Percentiles rank a stretch among this genome's conserved stretches.
Evolutionary conservation across 106 monocot genomes (phyloP).

Genomic region (Posidonia australis): DNA sequence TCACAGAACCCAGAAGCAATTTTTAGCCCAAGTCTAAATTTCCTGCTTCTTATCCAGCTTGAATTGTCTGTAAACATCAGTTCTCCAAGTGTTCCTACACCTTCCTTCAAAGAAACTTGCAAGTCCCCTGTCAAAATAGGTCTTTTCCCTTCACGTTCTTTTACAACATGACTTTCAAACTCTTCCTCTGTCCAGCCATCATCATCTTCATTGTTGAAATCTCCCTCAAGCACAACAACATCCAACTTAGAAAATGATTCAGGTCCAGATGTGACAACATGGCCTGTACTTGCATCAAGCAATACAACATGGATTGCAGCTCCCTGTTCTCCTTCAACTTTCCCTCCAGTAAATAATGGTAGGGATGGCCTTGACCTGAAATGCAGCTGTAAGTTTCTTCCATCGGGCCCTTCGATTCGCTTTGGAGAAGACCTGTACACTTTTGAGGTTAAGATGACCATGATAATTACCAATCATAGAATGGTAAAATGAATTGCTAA

Average conservation of each 20-base stretch:
- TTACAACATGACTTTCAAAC: constrained; percentile 22
- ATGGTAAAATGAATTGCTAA: too few relatives aligned
- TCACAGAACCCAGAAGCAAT: constrained; percentile 16
- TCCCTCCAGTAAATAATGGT: constrained; percentile 24
- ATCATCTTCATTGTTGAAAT: constrained; percentile 32
- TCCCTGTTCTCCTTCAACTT: constrained; percentile 29
- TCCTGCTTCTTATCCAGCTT: constrained; percentile 22
- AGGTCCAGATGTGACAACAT: constrained; percentile 20
- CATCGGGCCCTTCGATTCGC: constrained; percentile 24
- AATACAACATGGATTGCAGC: constrained; percentile 27
- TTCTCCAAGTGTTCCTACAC: constrained; percentile 27
- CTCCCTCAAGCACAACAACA: constrained; percentile 25
- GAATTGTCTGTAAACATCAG: constrained; percentile 28
- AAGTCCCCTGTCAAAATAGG: constrained; percentile 25
- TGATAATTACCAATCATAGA: too few relatives aligned
- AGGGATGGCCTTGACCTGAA: constrained; percentile 17
- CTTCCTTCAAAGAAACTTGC: constrained; percentile 29
- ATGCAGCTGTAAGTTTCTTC: constrained; percentile 21
- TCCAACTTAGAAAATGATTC: constrained; percentile 25
- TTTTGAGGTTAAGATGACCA: background rate
- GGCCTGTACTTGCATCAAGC: constrained; percentile 17
- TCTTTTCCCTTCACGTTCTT: constrained; percentile 29
- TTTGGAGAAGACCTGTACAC: constrained; percentile 17
- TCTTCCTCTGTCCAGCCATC: constrained; percentile 24
- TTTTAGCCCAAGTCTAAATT: constrained; percentile 14